These are phyloP conservation scores for Nothophaeocryptopus gaeumannii DNA, from an alignment of 2,329 filamentous ascomycete species.

Conservation along the genomic window DNA sequence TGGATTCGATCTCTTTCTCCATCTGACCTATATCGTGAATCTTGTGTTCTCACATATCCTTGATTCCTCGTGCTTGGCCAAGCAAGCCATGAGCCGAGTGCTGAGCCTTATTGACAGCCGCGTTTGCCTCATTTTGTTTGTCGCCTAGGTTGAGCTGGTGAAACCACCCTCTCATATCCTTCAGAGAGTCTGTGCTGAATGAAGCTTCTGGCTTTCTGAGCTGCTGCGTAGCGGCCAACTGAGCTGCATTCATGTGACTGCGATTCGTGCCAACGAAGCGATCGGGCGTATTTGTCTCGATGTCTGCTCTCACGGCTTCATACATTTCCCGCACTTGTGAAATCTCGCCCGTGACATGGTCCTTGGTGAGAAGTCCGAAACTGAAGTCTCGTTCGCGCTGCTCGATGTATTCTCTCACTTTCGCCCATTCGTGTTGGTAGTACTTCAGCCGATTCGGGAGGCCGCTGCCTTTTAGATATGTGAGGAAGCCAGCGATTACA, in stretches of 20 bases:
- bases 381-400: slow-evolving; percentile 22
- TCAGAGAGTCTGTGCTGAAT: slow-evolving; percentile 4
- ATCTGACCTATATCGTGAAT: slow-evolving; percentile 20
- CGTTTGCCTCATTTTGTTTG: slow-evolving; percentile 17
- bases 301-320: slow-evolving; percentile 16
- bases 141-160: slow-evolving; percentile 6
- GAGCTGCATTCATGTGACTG: background rate
- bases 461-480: slow-evolving; percentile 23
- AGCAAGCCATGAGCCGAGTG: slow-evolving; percentile 13
- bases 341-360: slow-evolving; percentile 16
- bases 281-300: slow-evolving; percentile 22
- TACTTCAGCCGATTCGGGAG: slow-evolving; percentile 22
- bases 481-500: slow-evolving; percentile 23
- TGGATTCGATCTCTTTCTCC: slow-evolving; percentile 22
- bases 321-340: slow-evolving; percentile 20
- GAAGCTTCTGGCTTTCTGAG: background rate
- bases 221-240: background rate
- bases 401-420: slow-evolving; percentile 24
- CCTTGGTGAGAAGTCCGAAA: slow-evolving; percentile 6
- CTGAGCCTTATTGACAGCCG: slow-evolving; percentile 15
- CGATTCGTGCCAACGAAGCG: slow-evolving; percentile 16
- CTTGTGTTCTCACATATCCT: slow-evolving; percentile 18
- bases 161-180: slow-evolving; percentile 1
- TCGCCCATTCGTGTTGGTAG: slow-evolving; percentile 24
- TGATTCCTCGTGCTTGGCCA: slow-evolving; percentile 14